A percentile compares a stretch with the other conserved stretches of the same genome.
phyloP scores from a whole-genome alignment of 768 basidiomycete species.

The Leccinum subgranulosum region DNA sequence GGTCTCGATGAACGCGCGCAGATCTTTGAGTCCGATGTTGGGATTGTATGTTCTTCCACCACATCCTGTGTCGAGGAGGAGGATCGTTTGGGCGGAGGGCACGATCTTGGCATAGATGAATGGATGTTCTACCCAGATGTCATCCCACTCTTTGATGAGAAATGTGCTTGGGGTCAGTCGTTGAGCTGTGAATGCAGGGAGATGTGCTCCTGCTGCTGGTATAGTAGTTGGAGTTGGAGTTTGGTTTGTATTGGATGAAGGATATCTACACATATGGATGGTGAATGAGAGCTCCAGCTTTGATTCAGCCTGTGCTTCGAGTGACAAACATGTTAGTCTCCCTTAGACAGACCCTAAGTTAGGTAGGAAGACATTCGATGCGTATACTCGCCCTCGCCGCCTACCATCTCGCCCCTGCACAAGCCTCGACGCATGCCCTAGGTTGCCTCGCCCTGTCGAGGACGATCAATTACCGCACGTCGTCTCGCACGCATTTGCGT shows the following conservation, averaged over 20 bases:
- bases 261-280: slow-evolving; percentile 16
- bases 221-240: accelerated
- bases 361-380: no score
- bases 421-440: no score
- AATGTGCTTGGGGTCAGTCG: slow-evolving; percentile 36
- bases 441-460: no score
- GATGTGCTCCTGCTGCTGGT: neutral
- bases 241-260: neutral
- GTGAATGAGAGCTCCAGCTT: neutral
- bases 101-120: slow-evolving; percentile 53
- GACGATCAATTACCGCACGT: no score
- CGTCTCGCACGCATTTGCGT: no score
- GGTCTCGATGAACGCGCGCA: slow-evolving; percentile 50
- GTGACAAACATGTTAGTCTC: no score
- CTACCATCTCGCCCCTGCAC: no score
- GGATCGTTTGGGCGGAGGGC: slow-evolving; percentile 36
- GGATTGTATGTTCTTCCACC: slow-evolving; percentile 45
- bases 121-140: slow-evolving; percentile 49
- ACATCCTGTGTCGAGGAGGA: slow-evolving; percentile 55
- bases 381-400: no score
- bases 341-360: no score
- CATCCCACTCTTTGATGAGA: slow-evolving; percentile 50
- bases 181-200: slow-evolving; percentile 34
- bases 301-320: neutral
- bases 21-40: slow-evolving; percentile 37